Conservation (phyloP, 116 monocot genomes). For the Phalaenopsis hybrid region DNA sequence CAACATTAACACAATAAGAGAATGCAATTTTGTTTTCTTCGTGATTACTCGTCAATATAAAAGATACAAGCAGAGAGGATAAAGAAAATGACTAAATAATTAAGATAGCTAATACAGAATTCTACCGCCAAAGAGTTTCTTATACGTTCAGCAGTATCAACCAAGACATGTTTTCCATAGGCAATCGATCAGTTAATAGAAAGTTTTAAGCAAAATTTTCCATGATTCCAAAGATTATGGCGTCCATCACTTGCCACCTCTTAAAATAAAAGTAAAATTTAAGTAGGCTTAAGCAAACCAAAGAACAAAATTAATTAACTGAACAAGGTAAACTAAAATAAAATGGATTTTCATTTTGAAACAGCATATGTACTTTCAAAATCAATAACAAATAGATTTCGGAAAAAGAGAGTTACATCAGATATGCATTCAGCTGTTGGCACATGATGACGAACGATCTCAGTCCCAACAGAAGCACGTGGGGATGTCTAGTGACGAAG, state of each 20-base stretch:
- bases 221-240: not conserved
- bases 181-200: not conserved
- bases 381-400: not conserved
- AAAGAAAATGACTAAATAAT: no score
- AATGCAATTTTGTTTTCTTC: not conserved
- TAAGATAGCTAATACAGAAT: not conserved
- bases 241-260: not conserved
- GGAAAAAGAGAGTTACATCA: slow-evolving; percentile 51
- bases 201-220: not conserved
- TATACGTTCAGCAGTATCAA: not conserved
- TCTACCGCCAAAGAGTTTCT: not conserved
- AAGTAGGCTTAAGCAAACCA: not conserved
- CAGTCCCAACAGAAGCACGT: slow-evolving; percentile 40
- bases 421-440: slow-evolving; percentile 66
- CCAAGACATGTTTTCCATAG: not conserved
- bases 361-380: not conserved
- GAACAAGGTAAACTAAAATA: not conserved
- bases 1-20: not conserved
- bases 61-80: no score
- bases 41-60: not conserved
- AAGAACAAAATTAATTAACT: not conserved
- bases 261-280: not conserved
- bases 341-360: not conserved
- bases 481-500: slow-evolving; percentile 40
- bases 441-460: slow-evolving; percentile 76